Base-by-base conservation (phyloP, 2,329 filamentous ascomycete species). In the Diaporthe sp. region DNA sequence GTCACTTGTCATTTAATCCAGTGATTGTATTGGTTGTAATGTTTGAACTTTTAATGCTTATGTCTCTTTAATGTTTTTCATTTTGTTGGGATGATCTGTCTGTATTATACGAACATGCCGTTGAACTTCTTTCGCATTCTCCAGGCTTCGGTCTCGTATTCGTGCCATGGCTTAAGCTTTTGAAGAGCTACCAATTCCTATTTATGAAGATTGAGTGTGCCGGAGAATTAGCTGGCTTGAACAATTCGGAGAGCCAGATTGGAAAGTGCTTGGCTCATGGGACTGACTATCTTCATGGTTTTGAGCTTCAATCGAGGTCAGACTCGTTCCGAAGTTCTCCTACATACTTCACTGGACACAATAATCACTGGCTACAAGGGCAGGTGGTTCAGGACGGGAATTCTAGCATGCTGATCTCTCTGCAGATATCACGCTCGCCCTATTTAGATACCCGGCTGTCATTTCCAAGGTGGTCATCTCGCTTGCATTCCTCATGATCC, bases 401-500 rank as follows among this genome's bases (percentile, higher is more conserved):
- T 12, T 34, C 28, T 28, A 70, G 39, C 47, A 70, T 55, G 65
- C n/a, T 70, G 49, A 31, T 53, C 42, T 70, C 65, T 70, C 49
- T 39, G 65, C 65, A 55, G 65, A 39, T 42, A 70, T 55, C 3
- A 55, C 47, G 2, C 49, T 55, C 34, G 49, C 58, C 47, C 44
- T 34, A 65, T 57, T 61, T 28, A 72, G 10, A 31, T 67, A 72
- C 12, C 74, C 70, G 42, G 44, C 60, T 31, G 34, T 57, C 12
- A 75, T 34, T 57, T 75, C 74, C 37, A 75, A 49, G 13, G 34
- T 34, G 17, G 74, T 75, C 74, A 73, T 72, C 49, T 75, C 74
- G 9, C 74, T 75, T 17, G 47, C 72, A 55, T 71, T 73, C 42
- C 60, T 72, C 74, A 75, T 28, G 13, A 68, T 60, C 25, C 44